Base-by-base conservation (phyloP, 192 early-diverging fungal genomes). In the Mortierella alpina region DNA sequence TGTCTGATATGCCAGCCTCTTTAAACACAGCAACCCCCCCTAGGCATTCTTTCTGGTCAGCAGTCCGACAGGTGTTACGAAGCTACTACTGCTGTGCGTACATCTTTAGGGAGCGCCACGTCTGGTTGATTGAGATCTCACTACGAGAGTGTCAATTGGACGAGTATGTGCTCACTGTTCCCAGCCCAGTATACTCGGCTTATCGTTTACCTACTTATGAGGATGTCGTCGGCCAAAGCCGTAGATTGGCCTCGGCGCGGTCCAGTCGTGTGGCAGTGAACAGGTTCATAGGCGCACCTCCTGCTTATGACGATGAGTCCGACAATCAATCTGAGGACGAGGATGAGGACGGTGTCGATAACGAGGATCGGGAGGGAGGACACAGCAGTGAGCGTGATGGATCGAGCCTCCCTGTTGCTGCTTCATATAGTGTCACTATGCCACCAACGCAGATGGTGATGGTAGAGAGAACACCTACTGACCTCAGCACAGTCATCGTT, bases 121-220 rank as follows among this genome's bases (percentile, higher is more conserved):
- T 72, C 18, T 80, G 77, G 77, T 10, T 80, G 48, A 80, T 80
- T 5, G 77, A 80, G 49, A 80, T 80, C 11, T 68, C 77, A 12
- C 13, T 80, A 18, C 40, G 70, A 51, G 77, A 80, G 0, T 67
- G 53, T 51, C 70, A 80, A 42, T 31, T 80, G 66, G 77, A 80
- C 41, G 77, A 80, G 31, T 72, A 80, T 40, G 41, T 66, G 7
- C 14, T 80, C 59, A 72, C 47, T 11, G 70, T 80, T 1, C 77
- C 77, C 5, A 80, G 59, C 17, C 77, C 77, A 12, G 77, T 80
- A 5, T 80, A 80, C 39, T 80, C 70, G 13, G 77, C 55, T 20
- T 80, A 80, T 23, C 70, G 77, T 5, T 31, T 80, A n/a, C 77
- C 77, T 0, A 65, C 52, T 13, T 80, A 80, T 39, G 70, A 72